Evolutionary conservation across 176 grass and related monocot species (phyloP).

Genomic region (Phoenix roebelenii): DNA sequence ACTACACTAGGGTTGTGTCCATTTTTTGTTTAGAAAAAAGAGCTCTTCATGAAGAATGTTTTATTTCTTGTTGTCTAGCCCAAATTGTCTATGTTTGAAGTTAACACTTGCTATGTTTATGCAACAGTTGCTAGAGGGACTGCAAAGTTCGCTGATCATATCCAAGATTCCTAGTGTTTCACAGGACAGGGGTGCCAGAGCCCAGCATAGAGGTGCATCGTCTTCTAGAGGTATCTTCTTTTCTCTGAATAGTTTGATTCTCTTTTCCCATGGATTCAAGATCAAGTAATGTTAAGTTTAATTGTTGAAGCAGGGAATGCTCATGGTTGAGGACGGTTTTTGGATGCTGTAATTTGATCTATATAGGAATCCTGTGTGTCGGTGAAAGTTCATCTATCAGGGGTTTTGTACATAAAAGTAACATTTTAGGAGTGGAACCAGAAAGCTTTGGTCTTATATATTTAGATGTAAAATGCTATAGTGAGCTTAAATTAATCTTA

Average conservation of each 20-base stretch:
- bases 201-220: conserved; percentile 30
- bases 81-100: neutral
- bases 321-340: conserved; percentile 36
- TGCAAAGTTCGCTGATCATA: neutral
- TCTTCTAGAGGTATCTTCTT: conserved; percentile 54
- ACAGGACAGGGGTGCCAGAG: neutral
- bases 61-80: neutral
- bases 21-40: no score
- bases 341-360: conserved; percentile 1
- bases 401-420: conserved; percentile 18
- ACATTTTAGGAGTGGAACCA: conserved; percentile 39
- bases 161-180: conserved; percentile 4
- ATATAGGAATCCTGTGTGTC: neutral
- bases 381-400: neutral
- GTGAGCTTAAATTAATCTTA: conserved; percentile 45
- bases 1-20: no score
- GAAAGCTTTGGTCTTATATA: conserved; percentile 23
- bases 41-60: no score
- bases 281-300: neutral
- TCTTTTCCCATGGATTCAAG: neutral
- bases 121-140: neutral
- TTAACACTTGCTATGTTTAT: no score
- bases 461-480: conserved; percentile 65
- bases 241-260: neutral
- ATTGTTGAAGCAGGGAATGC: conserved; percentile 31